Evolutionary conservation across 2,329 filamentous ascomycete genomes (phyloP).

Genomic region (Beauveria pseudobassiana): DNA sequence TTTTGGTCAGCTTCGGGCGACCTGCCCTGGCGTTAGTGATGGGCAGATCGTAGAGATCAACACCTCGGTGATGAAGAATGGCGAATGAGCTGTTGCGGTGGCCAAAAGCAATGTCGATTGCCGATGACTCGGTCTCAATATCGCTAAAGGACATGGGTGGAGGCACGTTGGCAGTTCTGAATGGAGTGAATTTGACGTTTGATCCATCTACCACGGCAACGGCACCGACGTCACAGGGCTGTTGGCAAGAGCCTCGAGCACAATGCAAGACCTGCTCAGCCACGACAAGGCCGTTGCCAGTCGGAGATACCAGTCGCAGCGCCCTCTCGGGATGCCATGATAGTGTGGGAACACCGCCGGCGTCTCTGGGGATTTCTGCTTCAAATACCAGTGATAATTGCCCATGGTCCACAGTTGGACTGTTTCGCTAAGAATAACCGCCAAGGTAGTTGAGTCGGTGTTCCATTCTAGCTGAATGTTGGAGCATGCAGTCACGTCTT

Average conservation of each 20-base stretch:
- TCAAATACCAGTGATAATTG: slow-evolving; percentile 97
- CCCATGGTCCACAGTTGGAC: slow-evolving; percentile 95
- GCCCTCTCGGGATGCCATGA: slow-evolving; percentile 84
- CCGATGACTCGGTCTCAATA: slow-evolving; percentile 52
- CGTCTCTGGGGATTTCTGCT: slow-evolving; percentile 62
- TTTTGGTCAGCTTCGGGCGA: slow-evolving; percentile 33
- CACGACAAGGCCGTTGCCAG: slow-evolving; percentile 43
- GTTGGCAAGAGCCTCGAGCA: slow-evolving; percentile 58
- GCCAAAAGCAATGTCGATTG: slow-evolving; percentile 69
- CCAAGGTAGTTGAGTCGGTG: slow-evolving; percentile 81
- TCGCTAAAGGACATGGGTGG: slow-evolving; percentile 89
- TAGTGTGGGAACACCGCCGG: slow-evolving; percentile 26
- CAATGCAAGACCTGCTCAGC: slow-evolving; percentile 63
- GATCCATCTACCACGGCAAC: slow-evolving; percentile 80
- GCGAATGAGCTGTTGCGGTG: slow-evolving; percentile 58
- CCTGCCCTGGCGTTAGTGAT: slow-evolving; percentile 47
- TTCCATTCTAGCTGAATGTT: slow-evolving; percentile 76
- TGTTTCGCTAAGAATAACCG: slow-evolving; percentile 64
- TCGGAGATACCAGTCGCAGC: slow-evolving; percentile 55
- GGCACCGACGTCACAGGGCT: slow-evolving; percentile 70
- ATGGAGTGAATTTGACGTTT: slow-evolving; percentile 73
- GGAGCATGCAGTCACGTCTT: slow-evolving; percentile 45
- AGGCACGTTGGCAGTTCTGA: slow-evolving; percentile 77
- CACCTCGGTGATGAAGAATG: slow-evolving; percentile 58
- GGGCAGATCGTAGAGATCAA: slow-evolving; percentile 66